These are phyloP conservation scores for Pyricularia sp. DNA, from an alignment of 2,329 filamentous ascomycete species.

Conservation along the genomic window DNA sequence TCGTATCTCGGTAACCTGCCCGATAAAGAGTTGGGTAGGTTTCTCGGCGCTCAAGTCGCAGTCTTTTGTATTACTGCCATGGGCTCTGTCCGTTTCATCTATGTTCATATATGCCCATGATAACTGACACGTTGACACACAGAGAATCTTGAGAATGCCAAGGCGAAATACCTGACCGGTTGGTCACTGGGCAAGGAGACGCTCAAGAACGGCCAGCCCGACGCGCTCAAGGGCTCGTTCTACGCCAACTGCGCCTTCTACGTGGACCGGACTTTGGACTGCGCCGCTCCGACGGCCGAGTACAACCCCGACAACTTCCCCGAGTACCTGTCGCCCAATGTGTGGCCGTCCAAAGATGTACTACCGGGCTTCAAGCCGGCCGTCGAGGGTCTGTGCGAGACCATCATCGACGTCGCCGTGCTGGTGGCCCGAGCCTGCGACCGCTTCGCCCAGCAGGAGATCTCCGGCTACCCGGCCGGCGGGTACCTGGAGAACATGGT, in stretches of 20 bases:
- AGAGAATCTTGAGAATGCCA: slow-evolving; percentile 49
- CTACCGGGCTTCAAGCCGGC: slow-evolving; percentile 68
- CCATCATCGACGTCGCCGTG: slow-evolving; percentile 85
- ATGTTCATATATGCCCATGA: neutral
- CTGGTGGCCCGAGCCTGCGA: slow-evolving; percentile 89
- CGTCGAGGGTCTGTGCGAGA: slow-evolving; percentile 64
- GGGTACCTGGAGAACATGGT: slow-evolving; percentile 79
- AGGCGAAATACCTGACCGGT: slow-evolving; percentile 57
- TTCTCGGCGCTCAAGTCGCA: neutral
- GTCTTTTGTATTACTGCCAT: neutral
- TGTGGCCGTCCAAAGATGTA: slow-evolving; percentile 66
- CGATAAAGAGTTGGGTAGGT: slow-evolving; percentile 57
- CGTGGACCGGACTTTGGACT: slow-evolving; percentile 52
- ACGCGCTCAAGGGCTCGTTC: slow-evolving; percentile 75
- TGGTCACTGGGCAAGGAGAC: slow-evolving; percentile 81
- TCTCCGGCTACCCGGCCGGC: slow-evolving; percentile 63
- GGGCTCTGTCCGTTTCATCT: too few relatives aligned
- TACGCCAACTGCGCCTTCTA: slow-evolving; percentile 80
- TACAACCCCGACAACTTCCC: slow-evolving; percentile 59
- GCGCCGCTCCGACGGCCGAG: slow-evolving; percentile 48
- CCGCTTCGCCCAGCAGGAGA: slow-evolving; percentile 69
- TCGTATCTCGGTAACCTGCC: slow-evolving; percentile 83
- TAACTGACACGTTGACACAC: neutral
- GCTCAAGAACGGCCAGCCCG: slow-evolving; percentile 66
- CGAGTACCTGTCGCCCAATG: slow-evolving; percentile 82